These are phyloP conservation scores for Candida ortonii DNA, from an alignment of 805 yeast genomes.

Conservation along the genomic window DNA sequence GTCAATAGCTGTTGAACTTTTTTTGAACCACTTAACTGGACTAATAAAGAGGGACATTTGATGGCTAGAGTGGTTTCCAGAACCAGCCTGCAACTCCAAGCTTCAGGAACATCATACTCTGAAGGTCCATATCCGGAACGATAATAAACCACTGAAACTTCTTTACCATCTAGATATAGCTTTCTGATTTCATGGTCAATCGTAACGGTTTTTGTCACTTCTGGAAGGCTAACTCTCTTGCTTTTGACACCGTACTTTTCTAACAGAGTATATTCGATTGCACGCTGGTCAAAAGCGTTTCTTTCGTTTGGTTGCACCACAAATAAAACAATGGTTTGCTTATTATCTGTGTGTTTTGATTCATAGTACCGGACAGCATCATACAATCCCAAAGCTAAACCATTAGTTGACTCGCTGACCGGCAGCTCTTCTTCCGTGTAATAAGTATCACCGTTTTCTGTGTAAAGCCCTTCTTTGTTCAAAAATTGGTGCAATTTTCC, in stretches of 20 bases:
- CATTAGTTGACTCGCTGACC: conserved; percentile 58
- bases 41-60: conserved; percentile 85
- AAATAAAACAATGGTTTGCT: conserved; percentile 59
- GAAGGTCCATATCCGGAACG: conserved; percentile 85
- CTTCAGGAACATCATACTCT: conserved; percentile 63
- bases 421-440: conserved; percentile 50
- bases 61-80: conserved; percentile 78
- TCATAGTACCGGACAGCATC: conserved; percentile 62
- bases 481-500: conserved; percentile 70
- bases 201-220: conserved; percentile 45
- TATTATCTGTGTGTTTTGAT: conserved; percentile 23
- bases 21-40: conserved; percentile 91
- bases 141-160: conserved; percentile 84
- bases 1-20: conserved; percentile 90
- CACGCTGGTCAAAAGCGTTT: conserved; percentile 89
- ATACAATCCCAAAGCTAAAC: conserved; percentile 67
- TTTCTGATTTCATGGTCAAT: conserved; percentile 47
- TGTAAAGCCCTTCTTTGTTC: conserved; percentile 57
- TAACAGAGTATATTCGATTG: conserved; percentile 69
- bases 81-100: conserved; percentile 75
- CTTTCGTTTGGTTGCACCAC: conserved; percentile 84
- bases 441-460: conserved; percentile 40
- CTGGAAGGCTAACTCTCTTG: conserved; percentile 64
- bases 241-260: conserved; percentile 55
- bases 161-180: conserved; percentile 55